Evolutionary conservation across 805 yeast species (phyloP).

Genomic region (Wickerhamiella galacta): DNA sequence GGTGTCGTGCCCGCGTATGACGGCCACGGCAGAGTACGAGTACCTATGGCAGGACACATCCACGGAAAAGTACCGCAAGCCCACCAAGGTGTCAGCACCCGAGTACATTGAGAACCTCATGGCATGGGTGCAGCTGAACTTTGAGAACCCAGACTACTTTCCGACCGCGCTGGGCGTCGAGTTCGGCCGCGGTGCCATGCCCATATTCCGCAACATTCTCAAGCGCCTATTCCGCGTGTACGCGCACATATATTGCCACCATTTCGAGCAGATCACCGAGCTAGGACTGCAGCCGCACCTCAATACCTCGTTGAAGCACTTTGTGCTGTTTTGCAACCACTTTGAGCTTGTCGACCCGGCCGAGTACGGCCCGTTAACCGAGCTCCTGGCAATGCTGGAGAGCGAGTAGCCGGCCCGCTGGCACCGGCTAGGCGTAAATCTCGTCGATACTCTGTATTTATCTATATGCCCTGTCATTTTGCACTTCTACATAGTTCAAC

Average conservation of each 20-base stretch:
- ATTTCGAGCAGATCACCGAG: constrained; percentile 87
- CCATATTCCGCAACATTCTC: constrained; percentile 68
- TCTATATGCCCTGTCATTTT: not conserved
- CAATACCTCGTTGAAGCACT: constrained; percentile 88
- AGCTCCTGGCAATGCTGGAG: constrained; percentile 56
- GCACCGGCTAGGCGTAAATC: too few relatives aligned
- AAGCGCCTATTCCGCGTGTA: constrained; percentile 85
- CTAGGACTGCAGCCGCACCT: constrained; percentile 82
- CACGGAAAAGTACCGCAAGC: constrained; percentile 39
- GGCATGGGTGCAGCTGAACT: constrained; percentile 87
- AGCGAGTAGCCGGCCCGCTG: constrained; percentile 19
- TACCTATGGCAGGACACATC: constrained; percentile 79
- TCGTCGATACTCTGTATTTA: constrained; percentile 10
- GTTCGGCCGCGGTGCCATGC: constrained; percentile 69
- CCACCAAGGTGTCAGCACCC: constrained; percentile 83
- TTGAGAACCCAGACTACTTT: constrained; percentile 79
- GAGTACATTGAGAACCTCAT: constrained; percentile 84
- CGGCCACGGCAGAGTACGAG: constrained; percentile 93
- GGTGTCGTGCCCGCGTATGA: constrained; percentile 87
- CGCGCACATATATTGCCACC: constrained; percentile 96
- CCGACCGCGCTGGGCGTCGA: constrained; percentile 87
- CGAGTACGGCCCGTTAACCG: constrained; percentile 87
- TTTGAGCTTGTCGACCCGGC: constrained; percentile 58
- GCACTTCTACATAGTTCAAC: not conserved
- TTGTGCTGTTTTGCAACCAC: constrained; percentile 72